A percentile compares a stretch with the other conserved stretches of the same genome.
These are phyloP conservation scores for Euphorbia celastroides DNA, from an alignment of 441 rosid genomes.

Conservation along the genomic window DNA sequence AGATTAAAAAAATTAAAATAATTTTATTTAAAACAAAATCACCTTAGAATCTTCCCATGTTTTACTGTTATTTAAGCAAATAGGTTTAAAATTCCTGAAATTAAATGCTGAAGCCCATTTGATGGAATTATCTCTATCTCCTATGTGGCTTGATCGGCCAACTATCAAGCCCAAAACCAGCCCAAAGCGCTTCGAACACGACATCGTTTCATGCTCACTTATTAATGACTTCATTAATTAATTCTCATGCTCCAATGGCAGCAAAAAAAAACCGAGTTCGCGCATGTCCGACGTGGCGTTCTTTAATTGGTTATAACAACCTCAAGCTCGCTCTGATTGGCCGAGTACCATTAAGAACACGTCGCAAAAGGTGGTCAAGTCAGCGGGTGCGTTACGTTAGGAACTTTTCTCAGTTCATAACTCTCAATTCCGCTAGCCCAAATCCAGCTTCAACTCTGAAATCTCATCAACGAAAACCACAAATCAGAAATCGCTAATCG, in stretches of 20 bases:
- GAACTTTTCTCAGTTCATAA: not conserved
- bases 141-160: not conserved
- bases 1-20: too few relatives aligned
- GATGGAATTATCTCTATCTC: too few relatives aligned
- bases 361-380: constrained; percentile 29
- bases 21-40: too few relatives aligned
- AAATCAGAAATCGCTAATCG: not conserved
- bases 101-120: too few relatives aligned
- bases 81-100: too few relatives aligned
- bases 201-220: not conserved
- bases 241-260: not conserved
- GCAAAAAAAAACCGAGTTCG: not conserved
- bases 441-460: not conserved
- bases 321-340: constrained; percentile 32
- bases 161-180: not conserved
- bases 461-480: constrained; percentile 5
- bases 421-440: constrained; percentile 3
- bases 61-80: too few relatives aligned
- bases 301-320: constrained; percentile 22
- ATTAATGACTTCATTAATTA: not conserved
- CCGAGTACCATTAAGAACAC: constrained; percentile 28
- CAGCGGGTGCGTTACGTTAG: constrained; percentile 19
- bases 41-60: too few relatives aligned
- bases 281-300: constrained; percentile 21
- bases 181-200: not conserved